Base-by-base conservation (phyloP, 73 alveolate genomes). In the Blepharisma japonicum region DNA sequence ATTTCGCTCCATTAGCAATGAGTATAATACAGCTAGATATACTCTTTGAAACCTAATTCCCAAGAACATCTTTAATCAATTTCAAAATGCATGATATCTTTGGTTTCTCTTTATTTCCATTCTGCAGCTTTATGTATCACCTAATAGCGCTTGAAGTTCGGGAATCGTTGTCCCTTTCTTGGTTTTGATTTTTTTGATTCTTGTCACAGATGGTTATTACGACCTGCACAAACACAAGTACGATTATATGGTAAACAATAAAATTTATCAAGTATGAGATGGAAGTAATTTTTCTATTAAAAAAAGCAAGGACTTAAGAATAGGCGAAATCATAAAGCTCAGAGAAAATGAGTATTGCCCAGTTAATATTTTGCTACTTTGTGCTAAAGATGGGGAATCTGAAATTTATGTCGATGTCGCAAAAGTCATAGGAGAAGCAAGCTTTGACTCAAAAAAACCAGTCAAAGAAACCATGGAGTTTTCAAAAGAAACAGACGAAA, bases 71-170 rank as follows among this genome's bases (percentile, higher is more conserved):
- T 32, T 32, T 32, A 32, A 32, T n/a, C 74, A 61, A 61, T 61
- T 61, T 39, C 74, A 61, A 25, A 61, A 61, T 8, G 11, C 46
- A n/a, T 61, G 47, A 25, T 14, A 61, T 25, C 74, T 61, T 25
- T 61, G 74, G 74, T 61, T 61, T 61, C 50, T n/a, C 46, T 61
- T 61, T 61, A 61, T 61, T 14, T n/a, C 47, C 38, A 61, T 61
- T 20, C 39, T 61, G 47, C 42, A 32, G 42, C 42, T 32, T 32
- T 32, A 32, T 32, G 42, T 32, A 32, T 32, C 42, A 32, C 42
- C 42, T 32, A 32, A 32, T 32, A 32, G 42, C 42, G 42, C 42
- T 32, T 32, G 42, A 32, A 32, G 42, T 32, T 32, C 42, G 42
- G 42, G 42, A 32, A 32, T 32, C 42, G 42, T 32, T 32, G 42